phyloP scores from a whole-genome alignment of 2,329 filamentous ascomycete species.

The Arthrobotrys musiformis region DNA sequence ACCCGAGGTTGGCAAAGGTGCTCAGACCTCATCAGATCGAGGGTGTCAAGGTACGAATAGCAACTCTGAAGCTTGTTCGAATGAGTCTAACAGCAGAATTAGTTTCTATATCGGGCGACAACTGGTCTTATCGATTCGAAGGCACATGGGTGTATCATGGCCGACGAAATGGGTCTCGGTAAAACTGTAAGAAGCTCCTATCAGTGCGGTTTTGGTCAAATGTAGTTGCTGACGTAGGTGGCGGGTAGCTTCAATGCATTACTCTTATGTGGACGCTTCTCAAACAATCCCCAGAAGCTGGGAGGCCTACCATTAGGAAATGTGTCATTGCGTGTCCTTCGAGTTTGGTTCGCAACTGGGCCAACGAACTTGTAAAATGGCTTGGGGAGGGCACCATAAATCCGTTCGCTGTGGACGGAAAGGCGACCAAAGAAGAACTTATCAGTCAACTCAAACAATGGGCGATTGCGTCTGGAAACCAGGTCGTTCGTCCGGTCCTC shows the following conservation, averaged over 20 bases:
- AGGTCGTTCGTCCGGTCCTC: constrained; percentile 89
- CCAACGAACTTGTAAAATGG: constrained; percentile 97
- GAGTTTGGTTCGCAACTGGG: constrained; percentile 97
- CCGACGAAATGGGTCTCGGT: constrained; percentile 97
- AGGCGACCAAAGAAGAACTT: constrained; percentile 92
- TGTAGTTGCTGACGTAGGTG: constrained; percentile 13
- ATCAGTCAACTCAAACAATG: constrained; percentile 91
- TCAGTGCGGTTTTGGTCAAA: constrained; percentile 7
- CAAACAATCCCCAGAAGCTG: constrained; percentile 95
- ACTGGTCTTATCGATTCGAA: constrained; percentile 95
- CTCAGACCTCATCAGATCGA: constrained; percentile 96
- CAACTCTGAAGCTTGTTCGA: neutral
- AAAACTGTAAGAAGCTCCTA: constrained; percentile 75
- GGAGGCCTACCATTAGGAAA: constrained; percentile 92
- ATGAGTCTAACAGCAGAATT: constrained; percentile 57
- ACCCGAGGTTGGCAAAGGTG: constrained; percentile 87
- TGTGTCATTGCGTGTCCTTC: constrained; percentile 97
- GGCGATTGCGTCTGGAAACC: constrained; percentile 89
- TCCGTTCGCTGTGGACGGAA: constrained; percentile 96
- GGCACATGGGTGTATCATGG: constrained; percentile 98
- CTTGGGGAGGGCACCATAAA: constrained; percentile 88
- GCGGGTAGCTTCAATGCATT: constrained; percentile 80
- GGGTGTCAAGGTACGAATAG: constrained; percentile 76
- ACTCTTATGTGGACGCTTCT: constrained; percentile 94
- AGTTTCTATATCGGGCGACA: constrained; percentile 91